These are phyloP conservation scores for Phytophthora fragariaefolia DNA, from an alignment of 352 stramenopile species.

Conservation along the genomic window DNA sequence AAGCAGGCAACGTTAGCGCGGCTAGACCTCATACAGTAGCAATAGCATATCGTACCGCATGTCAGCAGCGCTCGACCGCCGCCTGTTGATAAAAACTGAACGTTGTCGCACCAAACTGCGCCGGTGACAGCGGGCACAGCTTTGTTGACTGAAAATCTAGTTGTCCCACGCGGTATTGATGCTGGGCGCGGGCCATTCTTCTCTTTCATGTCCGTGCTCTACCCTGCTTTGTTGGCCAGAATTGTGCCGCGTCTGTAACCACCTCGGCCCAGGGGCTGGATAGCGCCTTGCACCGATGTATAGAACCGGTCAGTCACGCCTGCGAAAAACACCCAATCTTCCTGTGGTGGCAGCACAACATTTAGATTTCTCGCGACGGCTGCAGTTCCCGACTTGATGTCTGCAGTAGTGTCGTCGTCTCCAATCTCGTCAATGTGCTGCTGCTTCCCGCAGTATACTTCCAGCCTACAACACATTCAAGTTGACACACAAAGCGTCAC, in stretches of 20 bases:
- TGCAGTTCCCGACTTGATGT: constrained; percentile 1
- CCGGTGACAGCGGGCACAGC: constrained; percentile 5
- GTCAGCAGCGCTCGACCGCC: constrained; percentile 6
- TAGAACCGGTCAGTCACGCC: constrained; percentile 10
- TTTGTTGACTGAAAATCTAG: constrained; percentile 11
- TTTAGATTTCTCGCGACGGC: background rate
- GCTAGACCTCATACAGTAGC: too few relatives aligned
- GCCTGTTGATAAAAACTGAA: constrained; percentile 11
- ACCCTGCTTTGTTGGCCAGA: background rate
- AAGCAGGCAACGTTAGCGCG: too few relatives aligned
- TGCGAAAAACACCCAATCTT: background rate
- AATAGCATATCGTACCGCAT: too few relatives aligned
- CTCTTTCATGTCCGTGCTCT: background rate
- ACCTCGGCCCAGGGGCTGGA: background rate
- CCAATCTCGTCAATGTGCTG: too few relatives aligned
- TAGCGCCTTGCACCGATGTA: background rate
- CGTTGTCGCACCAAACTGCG: constrained; percentile 11
- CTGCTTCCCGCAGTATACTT: constrained; percentile 3
- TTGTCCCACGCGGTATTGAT: background rate
- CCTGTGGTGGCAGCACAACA: background rate
- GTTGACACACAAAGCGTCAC: too few relatives aligned
- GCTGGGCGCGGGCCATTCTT: too few relatives aligned
- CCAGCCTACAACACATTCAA: constrained; percentile 6
- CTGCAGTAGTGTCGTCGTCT: too few relatives aligned
- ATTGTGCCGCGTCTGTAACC: constrained; percentile 2